phyloP scores from a whole-genome alignment of 345 rosid species.

The Abelmoschus esculentus region DNA sequence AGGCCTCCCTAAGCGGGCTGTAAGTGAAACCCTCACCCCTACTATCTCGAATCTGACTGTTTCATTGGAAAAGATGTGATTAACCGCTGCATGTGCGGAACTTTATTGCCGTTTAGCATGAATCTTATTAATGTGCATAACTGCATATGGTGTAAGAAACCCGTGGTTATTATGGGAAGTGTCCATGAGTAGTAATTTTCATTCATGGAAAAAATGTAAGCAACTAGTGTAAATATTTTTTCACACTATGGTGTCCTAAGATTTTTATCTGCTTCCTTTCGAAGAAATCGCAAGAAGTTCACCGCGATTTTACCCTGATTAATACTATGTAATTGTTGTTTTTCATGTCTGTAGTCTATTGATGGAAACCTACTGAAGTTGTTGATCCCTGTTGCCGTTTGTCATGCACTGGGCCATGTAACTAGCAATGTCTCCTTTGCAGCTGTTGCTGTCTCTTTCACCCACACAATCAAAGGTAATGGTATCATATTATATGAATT shows the following conservation, averaged over 20 bases:
- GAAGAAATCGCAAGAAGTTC: background rate
- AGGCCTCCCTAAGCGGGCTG: constrained; percentile 95
- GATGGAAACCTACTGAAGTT: background rate
- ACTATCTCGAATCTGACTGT: background rate
- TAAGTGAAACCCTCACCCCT: constrained; percentile 29
- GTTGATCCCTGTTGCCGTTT: background rate
- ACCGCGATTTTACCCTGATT: background rate
- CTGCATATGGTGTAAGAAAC: constrained; percentile 1
- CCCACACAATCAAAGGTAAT: background rate
- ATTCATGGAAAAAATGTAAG: background rate
- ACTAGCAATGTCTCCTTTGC: background rate
- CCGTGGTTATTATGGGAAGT: constrained; percentile 2
- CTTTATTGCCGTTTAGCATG: background rate
- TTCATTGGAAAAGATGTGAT: background rate
- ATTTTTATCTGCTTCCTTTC: background rate
- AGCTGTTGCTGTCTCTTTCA: background rate
- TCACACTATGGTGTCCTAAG: background rate
- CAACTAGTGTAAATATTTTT: background rate
- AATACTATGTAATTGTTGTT: background rate
- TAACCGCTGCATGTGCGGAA: background rate
- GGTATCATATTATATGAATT: background rate
- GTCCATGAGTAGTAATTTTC: background rate
- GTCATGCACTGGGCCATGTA: background rate
- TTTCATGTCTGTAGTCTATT: background rate
- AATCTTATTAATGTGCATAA: background rate